phyloP scores from a whole-genome alignment of 2,329 filamentous ascomycete genomes.

The Colletotrichum scovillei region DNA sequence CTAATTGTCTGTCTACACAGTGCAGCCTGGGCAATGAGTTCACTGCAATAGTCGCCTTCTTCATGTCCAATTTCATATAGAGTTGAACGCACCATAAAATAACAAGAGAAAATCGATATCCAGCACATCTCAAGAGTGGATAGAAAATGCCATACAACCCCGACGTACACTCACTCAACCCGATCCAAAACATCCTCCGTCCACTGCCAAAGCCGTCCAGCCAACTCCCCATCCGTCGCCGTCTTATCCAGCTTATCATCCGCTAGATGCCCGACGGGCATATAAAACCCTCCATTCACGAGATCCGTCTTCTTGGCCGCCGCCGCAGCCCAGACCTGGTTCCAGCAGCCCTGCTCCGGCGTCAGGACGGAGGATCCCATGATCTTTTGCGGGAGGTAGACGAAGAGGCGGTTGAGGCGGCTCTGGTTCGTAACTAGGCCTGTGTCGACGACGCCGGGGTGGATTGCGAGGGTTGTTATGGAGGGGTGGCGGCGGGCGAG shows the following conservation, averaged over 20 bases:
- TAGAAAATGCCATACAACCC: no score
- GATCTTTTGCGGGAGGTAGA: slow-evolving; percentile 39
- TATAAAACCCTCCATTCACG: slow-evolving; percentile 40
- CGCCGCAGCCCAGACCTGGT: slow-evolving; percentile 47
- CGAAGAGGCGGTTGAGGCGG: slow-evolving; percentile 40
- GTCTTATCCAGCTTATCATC: slow-evolving; percentile 38
- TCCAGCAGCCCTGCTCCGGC: slow-evolving; percentile 44
- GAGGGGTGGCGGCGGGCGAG: slow-evolving; percentile 42
- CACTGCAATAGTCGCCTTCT: not conserved
- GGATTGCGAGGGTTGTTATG: slow-evolving; percentile 42
- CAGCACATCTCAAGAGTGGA: no score
- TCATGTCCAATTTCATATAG: not conserved
- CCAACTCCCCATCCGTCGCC: slow-evolving; percentile 43
- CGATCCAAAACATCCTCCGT: slow-evolving; percentile 41
- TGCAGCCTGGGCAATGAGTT: not conserved
- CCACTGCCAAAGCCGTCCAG: slow-evolving; percentile 52
- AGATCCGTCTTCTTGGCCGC: slow-evolving; percentile 35
- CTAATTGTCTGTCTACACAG: not conserved
- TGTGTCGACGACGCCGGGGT: slow-evolving; percentile 45
- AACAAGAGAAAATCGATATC: no score
- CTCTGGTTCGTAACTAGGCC: slow-evolving; percentile 40
- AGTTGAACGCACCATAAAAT: not conserved
- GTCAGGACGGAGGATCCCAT: slow-evolving; percentile 38
- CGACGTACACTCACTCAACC: not conserved
- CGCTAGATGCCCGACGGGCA: slow-evolving; percentile 42